Evolutionary conservation across 2,329 filamentous ascomycete species (phyloP), one percentile per base, ranked within the genome.

Genomic region (Epichloe sp.): DNA sequence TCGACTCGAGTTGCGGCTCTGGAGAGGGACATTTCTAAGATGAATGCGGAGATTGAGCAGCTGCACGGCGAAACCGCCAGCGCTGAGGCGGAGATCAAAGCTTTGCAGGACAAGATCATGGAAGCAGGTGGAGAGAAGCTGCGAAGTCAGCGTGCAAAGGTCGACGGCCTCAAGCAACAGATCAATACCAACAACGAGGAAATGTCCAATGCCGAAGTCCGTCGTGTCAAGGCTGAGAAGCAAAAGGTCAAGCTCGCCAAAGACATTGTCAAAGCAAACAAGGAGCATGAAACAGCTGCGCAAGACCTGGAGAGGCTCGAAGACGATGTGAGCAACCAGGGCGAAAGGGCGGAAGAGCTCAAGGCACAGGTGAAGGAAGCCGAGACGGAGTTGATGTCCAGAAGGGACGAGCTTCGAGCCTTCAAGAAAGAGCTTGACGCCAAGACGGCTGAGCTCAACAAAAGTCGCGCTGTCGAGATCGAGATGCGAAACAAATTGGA

Each of bases 401-500:
- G 88, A 71, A 94, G 88, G 67, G 79, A 85, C 58, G 86, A 93
- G 63, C 77, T 98, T 3, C 77, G 82, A 45, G 73, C 79, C 10
- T 68, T 97, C 51, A 98, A 97, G 70, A 73, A 79, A 4, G 87
- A 95, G 60, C 76, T 97, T 11, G 91, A 98, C 57, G 83, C 86
- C 59, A 95, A 90, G 73, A 85, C 81, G 2, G 72, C 83, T 0
- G 88, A 94, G 64, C 76, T 97, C 52, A 96, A 97, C 62, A 85
- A 88, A 62, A 95, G 86, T 0, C 81, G 91, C 10, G 90, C 88
- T 0, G 74, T 85, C 3, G 93, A 98, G 67, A 96, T 98, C 54
- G 93, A 98, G 68, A 96, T 97, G 89, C 86, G 87, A 56, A 97
- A 97, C 69, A 95, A 95, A 71, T 82, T 98, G 1, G 93, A 97